Conservation (phyloP, 805 yeast genomes). For the Tanozyma kutaoensis region DNA sequence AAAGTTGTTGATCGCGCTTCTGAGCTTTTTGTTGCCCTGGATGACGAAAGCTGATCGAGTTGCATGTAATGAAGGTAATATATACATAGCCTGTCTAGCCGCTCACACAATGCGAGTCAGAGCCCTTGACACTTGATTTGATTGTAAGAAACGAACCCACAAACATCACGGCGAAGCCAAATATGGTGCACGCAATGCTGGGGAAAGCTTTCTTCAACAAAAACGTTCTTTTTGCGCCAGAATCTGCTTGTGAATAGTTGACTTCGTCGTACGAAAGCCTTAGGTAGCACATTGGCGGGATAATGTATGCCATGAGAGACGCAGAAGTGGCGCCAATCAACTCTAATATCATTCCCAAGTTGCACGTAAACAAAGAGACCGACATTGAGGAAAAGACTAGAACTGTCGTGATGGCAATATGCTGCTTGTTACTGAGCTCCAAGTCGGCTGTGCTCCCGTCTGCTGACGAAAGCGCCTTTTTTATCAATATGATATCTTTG, state of each 20-base stretch:
- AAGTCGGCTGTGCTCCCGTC: slow-evolving; percentile 12
- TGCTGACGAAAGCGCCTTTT: slow-evolving; percentile 4
- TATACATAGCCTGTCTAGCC: too few relatives aligned
- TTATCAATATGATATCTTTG: slow-evolving; percentile 38
- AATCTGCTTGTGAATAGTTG: too few relatives aligned
- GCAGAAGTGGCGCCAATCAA: slow-evolving; percentile 91
- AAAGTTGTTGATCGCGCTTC: neutral
- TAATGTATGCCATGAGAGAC: slow-evolving; percentile 78
- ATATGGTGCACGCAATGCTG: slow-evolving; percentile 44
- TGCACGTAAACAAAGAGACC: slow-evolving; percentile 70
- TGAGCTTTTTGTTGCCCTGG: neutral
- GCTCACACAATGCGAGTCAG: slow-evolving; percentile 32
- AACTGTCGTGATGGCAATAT: slow-evolving; percentile 49
- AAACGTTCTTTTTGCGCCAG: too few relatives aligned
- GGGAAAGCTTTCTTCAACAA: slow-evolving; percentile 35
- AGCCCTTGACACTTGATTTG: slow-evolving; percentile 22
- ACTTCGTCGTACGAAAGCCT: slow-evolving; percentile 41
- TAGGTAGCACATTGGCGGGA: slow-evolving; percentile 78
- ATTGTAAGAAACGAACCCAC: slow-evolving; percentile 72
- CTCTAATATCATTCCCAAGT: slow-evolving; percentile 80
- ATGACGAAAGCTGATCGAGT: too few relatives aligned
- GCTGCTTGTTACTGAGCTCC: slow-evolving; percentile 34
- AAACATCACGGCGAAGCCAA: slow-evolving; percentile 70
- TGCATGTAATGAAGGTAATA: too few relatives aligned
- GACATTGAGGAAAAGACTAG: slow-evolving; percentile 60